phyloP scores from a whole-genome alignment of 2,329 filamentous ascomycete species.

The Aspergillus transmontanensis region DNA sequence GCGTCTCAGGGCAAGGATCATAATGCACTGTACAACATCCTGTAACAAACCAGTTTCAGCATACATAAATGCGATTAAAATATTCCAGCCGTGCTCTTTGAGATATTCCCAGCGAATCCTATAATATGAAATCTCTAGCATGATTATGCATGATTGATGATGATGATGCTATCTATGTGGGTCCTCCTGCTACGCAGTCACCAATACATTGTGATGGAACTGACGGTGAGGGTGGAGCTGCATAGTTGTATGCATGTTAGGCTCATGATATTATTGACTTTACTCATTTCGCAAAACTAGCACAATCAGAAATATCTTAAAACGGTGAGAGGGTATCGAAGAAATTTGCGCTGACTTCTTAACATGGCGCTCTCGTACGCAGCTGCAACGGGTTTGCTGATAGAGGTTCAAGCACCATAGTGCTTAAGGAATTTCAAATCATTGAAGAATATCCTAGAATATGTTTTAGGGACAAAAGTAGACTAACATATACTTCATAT shows the following conservation, averaged over 20 bases:
- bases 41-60: not conserved
- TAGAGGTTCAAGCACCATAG: not conserved
- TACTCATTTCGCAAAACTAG: not conserved
- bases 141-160: not conserved
- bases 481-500: not conserved
- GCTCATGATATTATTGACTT: not conserved
- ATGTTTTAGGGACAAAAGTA: not conserved
- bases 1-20: not conserved
- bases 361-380: not conserved
- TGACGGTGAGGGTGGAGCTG: slow-evolving; percentile 2
- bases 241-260: not conserved
- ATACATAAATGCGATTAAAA: not conserved
- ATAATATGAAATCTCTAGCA: not conserved
- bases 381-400: not conserved
- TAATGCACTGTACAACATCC: not conserved
- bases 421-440: not conserved
- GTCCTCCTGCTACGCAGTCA: not conserved
- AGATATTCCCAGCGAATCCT: not conserved
- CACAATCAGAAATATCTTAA: not conserved
- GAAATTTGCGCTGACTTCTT: not conserved
- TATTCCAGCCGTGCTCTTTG: not conserved
- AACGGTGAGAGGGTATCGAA: not conserved
- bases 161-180: not conserved
- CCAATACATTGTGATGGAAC: slow-evolving; percentile 2
- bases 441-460: too few relatives aligned